Conservation (phyloP, 331 rosid species). For the Acacia pycnantha region DNA sequence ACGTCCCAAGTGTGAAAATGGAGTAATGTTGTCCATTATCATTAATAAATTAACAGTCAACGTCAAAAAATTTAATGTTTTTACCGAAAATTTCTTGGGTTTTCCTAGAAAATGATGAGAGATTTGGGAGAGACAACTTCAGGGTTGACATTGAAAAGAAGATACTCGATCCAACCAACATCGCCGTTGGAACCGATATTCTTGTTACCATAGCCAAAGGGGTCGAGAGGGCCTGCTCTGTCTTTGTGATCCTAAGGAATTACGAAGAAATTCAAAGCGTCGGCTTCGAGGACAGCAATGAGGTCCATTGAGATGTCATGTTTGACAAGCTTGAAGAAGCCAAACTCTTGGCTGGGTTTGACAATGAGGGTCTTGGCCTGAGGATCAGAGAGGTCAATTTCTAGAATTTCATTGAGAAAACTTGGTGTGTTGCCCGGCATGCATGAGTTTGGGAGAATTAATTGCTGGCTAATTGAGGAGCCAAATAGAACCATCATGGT, state of each 20-base stretch:
- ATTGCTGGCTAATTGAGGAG: constrained; percentile 50
- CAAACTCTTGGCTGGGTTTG: constrained; percentile 62
- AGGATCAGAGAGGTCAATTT: constrained; percentile 21
- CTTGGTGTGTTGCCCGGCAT: constrained; percentile 31
- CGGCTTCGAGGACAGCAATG: constrained; percentile 47
- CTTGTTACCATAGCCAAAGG: constrained; percentile 76
- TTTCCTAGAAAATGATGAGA: constrained; percentile 29
- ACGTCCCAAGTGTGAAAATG: too few species aligned
- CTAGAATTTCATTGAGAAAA: constrained; percentile 47
- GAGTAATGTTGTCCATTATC: too few species aligned
- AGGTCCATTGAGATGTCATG: constrained; percentile 77
- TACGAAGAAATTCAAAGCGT: constrained; percentile 55
- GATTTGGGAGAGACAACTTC: background rate
- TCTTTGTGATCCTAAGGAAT: constrained; percentile 64
- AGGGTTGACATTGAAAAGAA: constrained; percentile 65
- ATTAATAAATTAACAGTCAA: too few species aligned
- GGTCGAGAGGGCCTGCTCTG: constrained; percentile 70
- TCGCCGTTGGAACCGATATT: constrained; percentile 72
- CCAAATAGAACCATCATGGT: constrained; percentile 72
- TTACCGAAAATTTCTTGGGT: constrained; percentile 53
- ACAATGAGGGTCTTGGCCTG: constrained; percentile 53
- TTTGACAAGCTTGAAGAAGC: constrained; percentile 67
- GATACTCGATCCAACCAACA: constrained; percentile 82
- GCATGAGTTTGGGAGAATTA: constrained; percentile 46
- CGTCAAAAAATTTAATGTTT: too few species aligned